These are phyloP conservation scores for Tagetes patula DNA, from an alignment of 129 eudicot genomes.

Conservation along the genomic window DNA sequence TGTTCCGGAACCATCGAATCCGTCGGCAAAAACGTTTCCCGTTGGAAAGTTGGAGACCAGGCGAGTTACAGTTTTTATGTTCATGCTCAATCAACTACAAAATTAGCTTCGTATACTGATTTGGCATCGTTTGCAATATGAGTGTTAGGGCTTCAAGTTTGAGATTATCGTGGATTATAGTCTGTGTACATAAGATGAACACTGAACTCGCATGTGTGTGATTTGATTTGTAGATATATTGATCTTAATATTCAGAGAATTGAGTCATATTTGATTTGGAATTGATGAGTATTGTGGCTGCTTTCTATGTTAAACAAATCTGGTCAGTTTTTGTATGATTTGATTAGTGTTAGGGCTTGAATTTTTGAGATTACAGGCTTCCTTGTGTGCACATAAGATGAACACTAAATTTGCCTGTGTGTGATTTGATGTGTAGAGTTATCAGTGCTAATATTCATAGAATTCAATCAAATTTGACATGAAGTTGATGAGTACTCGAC, in stretches of 20 bases:
- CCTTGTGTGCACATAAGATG: too few species aligned
- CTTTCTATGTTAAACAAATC: too few species aligned
- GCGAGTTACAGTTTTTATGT: conserved; percentile 23
- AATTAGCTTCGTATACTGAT: neutral
- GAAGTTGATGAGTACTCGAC: neutral
- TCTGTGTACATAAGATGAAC: neutral
- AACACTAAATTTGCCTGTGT: neutral
- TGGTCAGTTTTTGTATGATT: too few species aligned
- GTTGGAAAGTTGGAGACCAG: conserved; percentile 98
- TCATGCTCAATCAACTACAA: neutral
- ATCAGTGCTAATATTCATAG: neutral
- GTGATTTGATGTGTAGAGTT: neutral
- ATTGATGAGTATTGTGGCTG: too few species aligned
- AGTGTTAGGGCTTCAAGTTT: conserved; percentile 14
- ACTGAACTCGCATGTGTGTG: neutral
- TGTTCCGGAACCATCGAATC: conserved; percentile 77
- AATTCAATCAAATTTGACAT: neutral
- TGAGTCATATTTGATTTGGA: neutral
- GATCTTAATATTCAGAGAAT: neutral
- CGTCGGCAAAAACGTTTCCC: conserved; percentile 63
- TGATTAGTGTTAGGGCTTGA: neutral
- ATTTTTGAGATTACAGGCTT: too few species aligned
- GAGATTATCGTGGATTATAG: neutral
- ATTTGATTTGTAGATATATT: neutral
- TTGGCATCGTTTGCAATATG: neutral